phyloP scores from a whole-genome alignment of 495 filamentous ascomycete species.

The Penicillium subrubescens region DNA sequence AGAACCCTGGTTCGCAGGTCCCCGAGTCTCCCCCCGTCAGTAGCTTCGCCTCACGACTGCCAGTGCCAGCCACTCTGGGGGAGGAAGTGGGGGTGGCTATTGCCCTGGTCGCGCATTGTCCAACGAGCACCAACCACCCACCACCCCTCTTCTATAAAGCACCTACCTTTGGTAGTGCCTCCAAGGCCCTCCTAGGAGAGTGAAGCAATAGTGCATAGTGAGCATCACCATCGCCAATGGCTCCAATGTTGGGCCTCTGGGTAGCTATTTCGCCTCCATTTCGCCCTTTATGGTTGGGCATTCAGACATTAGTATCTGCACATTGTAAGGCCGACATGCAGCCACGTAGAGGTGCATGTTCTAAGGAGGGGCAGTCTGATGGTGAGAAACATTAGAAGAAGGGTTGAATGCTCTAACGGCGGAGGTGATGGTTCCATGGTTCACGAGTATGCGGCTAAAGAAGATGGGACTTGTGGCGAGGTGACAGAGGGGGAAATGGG shows the following conservation, averaged over 20 bases:
- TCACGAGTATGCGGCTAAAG: conserved; percentile 26
- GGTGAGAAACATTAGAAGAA: not conserved
- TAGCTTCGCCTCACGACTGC: not conserved
- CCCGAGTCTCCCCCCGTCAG: not conserved
- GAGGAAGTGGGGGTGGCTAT: conserved; percentile 1
- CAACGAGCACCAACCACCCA: not conserved
- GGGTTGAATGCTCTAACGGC: not conserved
- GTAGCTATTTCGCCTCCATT: not conserved
- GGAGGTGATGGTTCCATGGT: conserved; percentile 22
- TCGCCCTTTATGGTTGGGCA: conserved; percentile 1
- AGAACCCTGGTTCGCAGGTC: conserved; percentile 2
- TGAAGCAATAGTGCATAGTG: not conserved
- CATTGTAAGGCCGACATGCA: conserved; percentile 1
- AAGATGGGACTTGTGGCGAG: conserved; percentile 1
- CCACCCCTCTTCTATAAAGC: not conserved
- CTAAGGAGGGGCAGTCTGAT: not conserved
- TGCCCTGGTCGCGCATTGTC: not conserved
- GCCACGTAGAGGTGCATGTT: not conserved
- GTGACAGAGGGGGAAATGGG: not conserved
- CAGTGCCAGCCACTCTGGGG: not conserved
- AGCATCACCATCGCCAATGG: not conserved
- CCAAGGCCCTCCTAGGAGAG: not conserved
- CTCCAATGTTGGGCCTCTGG: not conserved
- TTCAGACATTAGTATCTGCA: not conserved
- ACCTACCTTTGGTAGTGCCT: not conserved